phyloP scores from a whole-genome alignment of 2,329 filamentous ascomycete species.

The Colletotrichum sublineola region DNA sequence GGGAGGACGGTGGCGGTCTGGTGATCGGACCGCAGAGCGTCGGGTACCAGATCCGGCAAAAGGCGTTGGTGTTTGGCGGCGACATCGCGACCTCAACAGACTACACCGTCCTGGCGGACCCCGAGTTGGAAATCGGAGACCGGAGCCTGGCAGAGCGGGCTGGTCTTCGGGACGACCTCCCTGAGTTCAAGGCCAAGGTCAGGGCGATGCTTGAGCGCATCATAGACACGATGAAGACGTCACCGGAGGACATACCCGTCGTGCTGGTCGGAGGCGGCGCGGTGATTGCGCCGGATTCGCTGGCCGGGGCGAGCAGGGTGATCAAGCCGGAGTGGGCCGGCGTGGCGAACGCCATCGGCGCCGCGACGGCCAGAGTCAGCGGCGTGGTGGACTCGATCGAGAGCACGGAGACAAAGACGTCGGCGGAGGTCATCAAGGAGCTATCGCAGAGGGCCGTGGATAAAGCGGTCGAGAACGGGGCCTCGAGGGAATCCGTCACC shows the following conservation, averaged over 20 bases:
- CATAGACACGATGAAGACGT: constrained; percentile 74
- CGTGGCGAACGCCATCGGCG: constrained; percentile 75
- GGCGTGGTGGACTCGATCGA: constrained; percentile 65
- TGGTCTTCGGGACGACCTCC: constrained; percentile 51
- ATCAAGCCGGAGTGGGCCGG: constrained; percentile 69
- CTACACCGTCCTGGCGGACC: constrained; percentile 56
- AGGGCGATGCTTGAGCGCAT: constrained; percentile 67
- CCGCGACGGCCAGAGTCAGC: constrained; percentile 71
- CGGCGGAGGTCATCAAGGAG: constrained; percentile 54
- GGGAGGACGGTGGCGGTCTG: constrained; percentile 44
- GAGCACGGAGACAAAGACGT: constrained; percentile 58
- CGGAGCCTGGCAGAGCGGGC: constrained; percentile 51
- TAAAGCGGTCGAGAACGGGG: constrained; percentile 61
- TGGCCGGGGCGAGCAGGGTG: constrained; percentile 68
- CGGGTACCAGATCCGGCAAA: constrained; percentile 66
- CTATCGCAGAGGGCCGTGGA: constrained; percentile 58
- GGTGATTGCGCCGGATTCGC: constrained; percentile 67
- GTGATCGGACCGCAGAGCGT: constrained; percentile 73
- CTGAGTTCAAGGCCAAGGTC: constrained; percentile 56
- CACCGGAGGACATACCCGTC: constrained; percentile 69
- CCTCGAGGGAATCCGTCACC: constrained; percentile 56
- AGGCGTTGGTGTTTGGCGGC: constrained; percentile 70
- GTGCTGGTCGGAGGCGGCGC: constrained; percentile 75
- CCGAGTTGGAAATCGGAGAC: constrained; percentile 58
- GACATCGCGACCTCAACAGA: constrained; percentile 71